Conservation (phyloP, 179 eudicot species). For the Camellia oleifera region DNA sequence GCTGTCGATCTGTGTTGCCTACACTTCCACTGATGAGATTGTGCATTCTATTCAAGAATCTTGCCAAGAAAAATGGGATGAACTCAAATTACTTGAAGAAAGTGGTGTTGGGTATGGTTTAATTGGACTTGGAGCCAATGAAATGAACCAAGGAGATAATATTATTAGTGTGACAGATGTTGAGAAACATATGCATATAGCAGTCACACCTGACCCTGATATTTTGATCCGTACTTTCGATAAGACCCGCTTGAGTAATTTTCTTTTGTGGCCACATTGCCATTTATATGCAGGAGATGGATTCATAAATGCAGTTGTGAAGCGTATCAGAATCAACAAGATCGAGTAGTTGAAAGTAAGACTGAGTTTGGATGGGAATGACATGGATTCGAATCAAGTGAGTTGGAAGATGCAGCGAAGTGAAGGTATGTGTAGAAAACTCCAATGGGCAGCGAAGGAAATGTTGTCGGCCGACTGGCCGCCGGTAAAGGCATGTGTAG, state of each 20-base stretch:
- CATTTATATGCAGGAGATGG: slow-evolving; percentile 30
- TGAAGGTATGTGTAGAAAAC: no score
- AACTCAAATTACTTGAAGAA: slow-evolving; percentile 13
- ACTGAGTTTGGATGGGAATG: no score
- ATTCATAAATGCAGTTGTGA: no score
- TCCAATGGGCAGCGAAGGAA: no score
- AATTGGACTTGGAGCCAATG: slow-evolving; percentile 1
- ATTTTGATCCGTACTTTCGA: slow-evolving; percentile 69
- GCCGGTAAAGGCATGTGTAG: no score
- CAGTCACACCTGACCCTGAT: slow-evolving; percentile 58
- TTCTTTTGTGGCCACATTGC: slow-evolving; percentile 63
- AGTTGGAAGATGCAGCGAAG: no score
- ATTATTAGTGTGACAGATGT: slow-evolving; percentile 33
- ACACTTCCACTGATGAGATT: slow-evolving; percentile 73
- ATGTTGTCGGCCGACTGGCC: no score
- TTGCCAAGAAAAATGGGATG: slow-evolving; percentile 54
- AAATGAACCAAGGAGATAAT: slow-evolving; percentile 9
- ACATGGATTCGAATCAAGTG: no score
- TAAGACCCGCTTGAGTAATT: slow-evolving; percentile 74
- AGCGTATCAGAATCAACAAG: no score
- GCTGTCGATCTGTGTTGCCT: slow-evolving; percentile 60
- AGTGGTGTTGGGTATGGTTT: background rate
- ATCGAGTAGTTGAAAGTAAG: no score
- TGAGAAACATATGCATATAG: slow-evolving; percentile 56
- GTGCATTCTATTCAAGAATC: slow-evolving; percentile 53